Conservation (phyloP, 2,329 filamentous ascomycete species). For the Pseudocercospora vitis region DNA sequence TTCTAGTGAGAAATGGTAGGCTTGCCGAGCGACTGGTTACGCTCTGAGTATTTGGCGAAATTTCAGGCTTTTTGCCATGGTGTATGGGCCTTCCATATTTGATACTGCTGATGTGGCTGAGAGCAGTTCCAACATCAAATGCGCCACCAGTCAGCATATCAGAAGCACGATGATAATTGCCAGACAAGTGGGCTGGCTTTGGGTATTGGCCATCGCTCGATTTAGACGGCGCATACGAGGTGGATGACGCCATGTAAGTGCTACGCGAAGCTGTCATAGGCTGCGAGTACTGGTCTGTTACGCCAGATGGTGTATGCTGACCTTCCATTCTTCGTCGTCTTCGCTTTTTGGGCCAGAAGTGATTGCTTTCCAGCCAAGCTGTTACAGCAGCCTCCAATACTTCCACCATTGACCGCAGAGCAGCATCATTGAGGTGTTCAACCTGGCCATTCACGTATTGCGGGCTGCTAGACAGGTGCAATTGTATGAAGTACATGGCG, state of each 20-base stretch:
- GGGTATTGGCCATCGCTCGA: no score
- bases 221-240: no score
- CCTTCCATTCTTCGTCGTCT: conserved; percentile 21
- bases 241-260: background rate
- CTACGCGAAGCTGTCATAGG: background rate
- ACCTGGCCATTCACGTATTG: conserved; percentile 10
- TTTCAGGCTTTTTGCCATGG: no score
- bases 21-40: no score
- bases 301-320: background rate
- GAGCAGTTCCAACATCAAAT: no score
- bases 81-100: no score
- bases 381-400: conserved; percentile 68
- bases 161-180: no score
- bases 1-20: no score
- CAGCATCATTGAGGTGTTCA: conserved; percentile 25
- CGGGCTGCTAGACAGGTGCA: conserved; percentile 19
- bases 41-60: no score
- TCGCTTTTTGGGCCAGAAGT: conserved; percentile 59
- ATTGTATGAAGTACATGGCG: conserved; percentile 84
- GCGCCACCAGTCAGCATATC: no score
- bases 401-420: conserved; percentile 58
- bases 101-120: no score
- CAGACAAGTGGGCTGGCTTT: no score
- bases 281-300: background rate
- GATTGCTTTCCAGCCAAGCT: conserved; percentile 73